These are phyloP conservation scores for Xylaria nigripes DNA, from an alignment of 495 filamentous ascomycete species.

Conservation along the genomic window DNA sequence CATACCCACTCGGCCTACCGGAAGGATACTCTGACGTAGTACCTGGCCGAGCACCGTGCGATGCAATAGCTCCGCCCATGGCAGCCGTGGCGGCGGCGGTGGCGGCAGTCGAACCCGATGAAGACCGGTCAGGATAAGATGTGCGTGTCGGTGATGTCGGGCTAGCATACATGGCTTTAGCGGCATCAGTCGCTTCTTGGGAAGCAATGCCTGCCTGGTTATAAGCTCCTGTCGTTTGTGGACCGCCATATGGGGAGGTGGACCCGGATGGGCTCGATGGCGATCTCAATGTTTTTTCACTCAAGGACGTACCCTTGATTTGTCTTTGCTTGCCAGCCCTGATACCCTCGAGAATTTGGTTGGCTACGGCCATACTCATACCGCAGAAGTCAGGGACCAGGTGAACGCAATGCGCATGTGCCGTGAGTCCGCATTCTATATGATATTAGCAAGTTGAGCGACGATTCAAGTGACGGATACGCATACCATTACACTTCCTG, in stretches of 20 bases:
- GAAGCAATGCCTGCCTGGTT: slow-evolving; percentile 28
- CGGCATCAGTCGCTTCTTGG: slow-evolving; percentile 42
- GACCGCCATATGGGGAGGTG: slow-evolving; percentile 19
- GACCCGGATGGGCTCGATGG: slow-evolving; percentile 27
- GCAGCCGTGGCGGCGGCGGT: slow-evolving; percentile 41
- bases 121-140: slow-evolving; percentile 33
- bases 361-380: slow-evolving; percentile 97
- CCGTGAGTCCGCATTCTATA: slow-evolving; percentile 84
- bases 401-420: slow-evolving; percentile 84
- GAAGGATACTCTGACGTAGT: too few species aligned
- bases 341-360: slow-evolving; percentile 74
- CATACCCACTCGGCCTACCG: too few species aligned
- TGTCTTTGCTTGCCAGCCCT: slow-evolving; percentile 51
- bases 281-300: slow-evolving; percentile 57
- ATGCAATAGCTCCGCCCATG: slow-evolving; percentile 30
- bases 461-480: background rate
- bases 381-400: slow-evolving; percentile 98
- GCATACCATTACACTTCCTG: slow-evolving; percentile 78
- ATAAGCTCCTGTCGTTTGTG: slow-evolving; percentile 25
- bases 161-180: slow-evolving; percentile 43
- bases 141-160: slow-evolving; percentile 40
- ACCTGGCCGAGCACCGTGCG: slow-evolving; percentile 22
- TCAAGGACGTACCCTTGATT: slow-evolving; percentile 46
- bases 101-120: slow-evolving; percentile 33
- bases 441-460: slow-evolving; percentile 18